phyloP scores from a whole-genome alignment of 208 protist species.

The Kentomonas sorsogonicus region DNA sequence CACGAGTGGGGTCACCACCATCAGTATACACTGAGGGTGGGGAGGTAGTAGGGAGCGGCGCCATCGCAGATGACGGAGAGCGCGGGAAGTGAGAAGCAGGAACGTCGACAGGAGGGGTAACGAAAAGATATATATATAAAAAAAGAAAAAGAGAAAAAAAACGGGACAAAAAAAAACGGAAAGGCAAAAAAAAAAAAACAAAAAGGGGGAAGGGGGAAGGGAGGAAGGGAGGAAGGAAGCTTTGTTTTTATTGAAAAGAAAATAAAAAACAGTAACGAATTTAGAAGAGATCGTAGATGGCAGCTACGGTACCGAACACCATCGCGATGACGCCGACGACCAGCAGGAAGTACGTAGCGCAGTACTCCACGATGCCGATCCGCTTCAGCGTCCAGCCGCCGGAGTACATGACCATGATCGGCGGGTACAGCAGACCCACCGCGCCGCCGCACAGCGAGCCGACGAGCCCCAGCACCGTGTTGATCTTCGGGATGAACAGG shows the following conservation, averaged over 20 bases:
- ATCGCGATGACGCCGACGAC: conserved; percentile 49
- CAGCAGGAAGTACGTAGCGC: conserved; percentile 47
- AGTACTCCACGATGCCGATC: conserved; percentile 31
- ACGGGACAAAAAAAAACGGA: conserved; percentile 6
- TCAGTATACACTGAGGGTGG: too few relatives aligned
- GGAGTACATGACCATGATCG: conserved; percentile 56
- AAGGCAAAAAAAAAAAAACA: conserved; percentile 1
- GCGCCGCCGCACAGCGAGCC: conserved; percentile 55
- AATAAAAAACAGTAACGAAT: too few relatives aligned
- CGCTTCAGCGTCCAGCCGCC: conserved; percentile 30
- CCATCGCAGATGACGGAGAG: too few relatives aligned
- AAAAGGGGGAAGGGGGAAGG: conserved; percentile 12
- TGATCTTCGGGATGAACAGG: conserved; percentile 57
- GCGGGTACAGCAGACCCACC: conserved; percentile 64
- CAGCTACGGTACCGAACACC: conserved; percentile 38
- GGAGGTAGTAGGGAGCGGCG: too few relatives aligned
- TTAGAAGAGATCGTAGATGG: conserved; percentile 41
- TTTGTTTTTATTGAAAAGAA: too few relatives aligned
- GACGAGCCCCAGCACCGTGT: conserved; percentile 56
- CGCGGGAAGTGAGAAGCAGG: too few relatives aligned
- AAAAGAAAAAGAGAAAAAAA: too few relatives aligned
- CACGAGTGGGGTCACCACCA: too few relatives aligned
- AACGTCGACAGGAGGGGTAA: not conserved
- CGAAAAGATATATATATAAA: not conserved
- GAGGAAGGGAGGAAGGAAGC: too few relatives aligned